These are phyloP conservation scores for Massariosphaeria phaeospora DNA, from an alignment of 495 filamentous ascomycete genomes.

Conservation along the genomic window DNA sequence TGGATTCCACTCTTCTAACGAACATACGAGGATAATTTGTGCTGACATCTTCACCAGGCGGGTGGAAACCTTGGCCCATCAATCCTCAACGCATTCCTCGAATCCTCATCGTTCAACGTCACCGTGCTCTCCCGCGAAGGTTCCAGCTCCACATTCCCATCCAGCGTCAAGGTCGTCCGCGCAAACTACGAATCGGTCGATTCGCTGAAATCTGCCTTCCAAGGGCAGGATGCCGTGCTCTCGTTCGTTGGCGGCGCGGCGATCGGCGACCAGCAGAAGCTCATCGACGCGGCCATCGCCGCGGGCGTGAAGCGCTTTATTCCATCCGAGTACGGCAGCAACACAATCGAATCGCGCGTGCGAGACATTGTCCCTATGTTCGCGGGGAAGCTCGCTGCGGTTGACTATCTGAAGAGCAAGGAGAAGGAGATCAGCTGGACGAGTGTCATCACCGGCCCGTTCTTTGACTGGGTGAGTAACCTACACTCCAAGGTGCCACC, in stretches of 20 bases:
- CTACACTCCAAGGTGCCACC: background rate
- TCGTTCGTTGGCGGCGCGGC: constrained; percentile 36
- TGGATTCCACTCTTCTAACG: background rate
- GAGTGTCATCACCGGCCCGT: constrained; percentile 45
- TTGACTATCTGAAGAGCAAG: constrained; percentile 47
- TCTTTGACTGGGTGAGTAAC: constrained; percentile 49
- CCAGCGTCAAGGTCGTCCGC: constrained; percentile 45
- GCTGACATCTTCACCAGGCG: constrained; percentile 31
- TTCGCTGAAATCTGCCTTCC: constrained; percentile 42
- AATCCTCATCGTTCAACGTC: constrained; percentile 53
- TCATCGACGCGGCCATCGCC: constrained; percentile 40
- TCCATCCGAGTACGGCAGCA: constrained; percentile 42
- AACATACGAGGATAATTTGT: no score
- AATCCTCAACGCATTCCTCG: constrained; percentile 41
- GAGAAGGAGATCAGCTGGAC: constrained; percentile 48
- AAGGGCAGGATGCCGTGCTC: constrained; percentile 49
- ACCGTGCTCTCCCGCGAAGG: constrained; percentile 45
- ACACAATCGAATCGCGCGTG: constrained; percentile 39
- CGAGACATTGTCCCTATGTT: constrained; percentile 45
- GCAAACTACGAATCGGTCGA: constrained; percentile 62
- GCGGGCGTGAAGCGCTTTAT: constrained; percentile 43
- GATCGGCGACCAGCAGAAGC: constrained; percentile 31
- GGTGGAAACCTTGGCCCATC: constrained; percentile 42
- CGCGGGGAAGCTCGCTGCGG: constrained; percentile 43
- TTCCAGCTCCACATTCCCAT: constrained; percentile 42